Evolutionary conservation across 345 rosid genomes (phyloP).

Genomic region (Angophora floribunda): DNA sequence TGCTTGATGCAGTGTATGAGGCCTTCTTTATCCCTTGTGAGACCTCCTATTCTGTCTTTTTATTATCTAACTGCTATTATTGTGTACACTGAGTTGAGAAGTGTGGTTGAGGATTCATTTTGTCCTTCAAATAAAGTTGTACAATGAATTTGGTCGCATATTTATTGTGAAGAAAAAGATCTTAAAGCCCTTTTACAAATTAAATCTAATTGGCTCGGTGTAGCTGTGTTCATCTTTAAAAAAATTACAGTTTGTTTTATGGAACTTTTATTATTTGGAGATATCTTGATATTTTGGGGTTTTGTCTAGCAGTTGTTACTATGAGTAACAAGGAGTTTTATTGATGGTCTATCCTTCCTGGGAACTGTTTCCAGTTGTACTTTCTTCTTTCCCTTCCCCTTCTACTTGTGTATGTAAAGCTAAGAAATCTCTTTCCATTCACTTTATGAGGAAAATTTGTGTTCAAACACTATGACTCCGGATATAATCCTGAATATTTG

Average conservation of each 20-base stretch:
- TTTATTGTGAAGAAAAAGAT: neutral
- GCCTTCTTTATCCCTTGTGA: neutral
- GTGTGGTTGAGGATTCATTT: neutral
- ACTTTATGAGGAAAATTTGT: neutral
- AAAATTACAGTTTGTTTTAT: neutral
- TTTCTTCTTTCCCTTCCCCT: neutral
- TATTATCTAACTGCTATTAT: neutral
- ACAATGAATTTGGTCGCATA: neutral
- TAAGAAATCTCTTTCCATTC: neutral
- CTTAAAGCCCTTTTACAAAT: neutral
- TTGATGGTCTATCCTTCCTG: neutral
- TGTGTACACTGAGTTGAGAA: neutral
- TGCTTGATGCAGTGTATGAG: neutral
- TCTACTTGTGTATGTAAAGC: neutral
- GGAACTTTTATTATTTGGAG: neutral
- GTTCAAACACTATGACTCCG: neutral
- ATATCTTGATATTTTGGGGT: neutral
- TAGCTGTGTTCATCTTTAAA: neutral
- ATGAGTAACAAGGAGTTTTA: neutral
- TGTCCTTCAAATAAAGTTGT: neutral
- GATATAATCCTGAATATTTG: neutral
- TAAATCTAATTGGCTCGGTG: neutral
- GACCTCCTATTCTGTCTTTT: neutral
- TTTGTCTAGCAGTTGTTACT: neutral
- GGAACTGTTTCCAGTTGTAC: neutral